phyloP scores from a whole-genome alignment of 2,329 filamentous ascomycete species.

The Diaporthe capsici region DNA sequence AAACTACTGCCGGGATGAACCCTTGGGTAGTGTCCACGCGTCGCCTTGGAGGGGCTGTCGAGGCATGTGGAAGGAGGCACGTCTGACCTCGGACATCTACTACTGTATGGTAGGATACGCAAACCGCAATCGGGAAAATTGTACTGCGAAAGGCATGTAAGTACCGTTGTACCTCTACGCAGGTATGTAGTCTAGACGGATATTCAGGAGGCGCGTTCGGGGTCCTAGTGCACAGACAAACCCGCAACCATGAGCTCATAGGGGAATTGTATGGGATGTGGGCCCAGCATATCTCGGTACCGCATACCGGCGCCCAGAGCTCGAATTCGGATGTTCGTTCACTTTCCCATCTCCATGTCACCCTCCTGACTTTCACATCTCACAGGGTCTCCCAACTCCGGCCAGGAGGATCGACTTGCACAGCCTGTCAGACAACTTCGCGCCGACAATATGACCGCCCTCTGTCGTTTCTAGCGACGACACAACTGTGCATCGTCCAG shows the following conservation, averaged over 20 bases:
- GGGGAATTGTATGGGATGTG: not conserved
- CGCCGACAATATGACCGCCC: constrained; percentile 24
- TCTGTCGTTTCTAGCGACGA: constrained; percentile 2
- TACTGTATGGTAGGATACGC: not conserved
- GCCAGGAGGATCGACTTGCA: constrained; percentile 25
- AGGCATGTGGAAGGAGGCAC: not conserved
- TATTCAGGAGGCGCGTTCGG: constrained; percentile 24
- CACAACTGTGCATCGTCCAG: constrained; percentile 31
- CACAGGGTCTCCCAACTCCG: not conserved
- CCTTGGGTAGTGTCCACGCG: not conserved
- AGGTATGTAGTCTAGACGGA: not conserved
- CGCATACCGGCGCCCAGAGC: constrained; percentile 14
- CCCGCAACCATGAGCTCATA: constrained; percentile 26
- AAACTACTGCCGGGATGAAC: not conserved
- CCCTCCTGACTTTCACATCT: constrained; percentile 12
- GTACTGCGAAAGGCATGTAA: not conserved
- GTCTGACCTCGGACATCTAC: not conserved
- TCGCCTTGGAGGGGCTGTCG: not conserved
- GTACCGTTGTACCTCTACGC: not conserved
- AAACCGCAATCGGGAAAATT: not conserved
- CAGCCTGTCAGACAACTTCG: constrained; percentile 18
- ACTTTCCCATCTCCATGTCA: constrained; percentile 19
- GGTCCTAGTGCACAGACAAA: constrained; percentile 15
- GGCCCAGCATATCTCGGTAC: constrained; percentile 21
- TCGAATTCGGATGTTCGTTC: constrained; percentile 26